Base-by-base conservation (phyloP, 768 basidiomycete genomes). In the Hypsizygus marmoreus region DNA sequence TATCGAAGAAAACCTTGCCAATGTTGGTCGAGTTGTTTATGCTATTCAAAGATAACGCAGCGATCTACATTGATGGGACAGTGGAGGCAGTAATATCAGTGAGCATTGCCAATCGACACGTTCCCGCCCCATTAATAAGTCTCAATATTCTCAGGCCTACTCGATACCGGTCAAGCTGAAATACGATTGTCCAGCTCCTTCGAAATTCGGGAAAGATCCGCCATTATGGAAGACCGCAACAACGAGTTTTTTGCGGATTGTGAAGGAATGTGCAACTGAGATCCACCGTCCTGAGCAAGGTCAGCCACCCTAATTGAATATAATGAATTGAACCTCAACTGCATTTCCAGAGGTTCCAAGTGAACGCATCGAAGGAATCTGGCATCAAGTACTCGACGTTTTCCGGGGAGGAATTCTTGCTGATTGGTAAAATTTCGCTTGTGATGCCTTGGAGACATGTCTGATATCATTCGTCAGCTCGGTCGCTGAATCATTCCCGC, bases 151-250 rank as follows among this genome's bases (percentile, higher is more conserved):
- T 33, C n/a, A 92, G 89, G 87, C 93, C 0, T 94, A 90, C 56
- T 81, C 89, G 4, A 86, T 95, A 25, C 94, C 95, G 2, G 82
- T 97, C 62, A 93, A 94, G 59, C 71, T 98, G 52, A 95, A 95
- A 66, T 95, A 97, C 53, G 92, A 95, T 26, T 97, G 95, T 63
- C 95, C 95, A 0, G 70, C 88, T 0, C 80, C 95, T 0, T 92
- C 88, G 30, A 93, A 86, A 60, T 91, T 82, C 59, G 92, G 91
- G 2, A 86, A 90, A 43, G 95, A 95, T 57, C 69, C 66, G 16
- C 93, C 95, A 0, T 69, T 99, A 2, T 98, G 95, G 95, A 95
- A 94, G 69, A 94, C 92, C 0, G 95, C 93, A n/a, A 92, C 88
- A 2, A 79, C 74, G 11, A 83, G 75, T 57, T 91, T 91, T 65